Evolutionary conservation across 2,329 filamentous ascomycete species (phyloP), one percentile per base, ranked within the genome.

Genomic region (Paraphaeosphaeria minitans): DNA sequence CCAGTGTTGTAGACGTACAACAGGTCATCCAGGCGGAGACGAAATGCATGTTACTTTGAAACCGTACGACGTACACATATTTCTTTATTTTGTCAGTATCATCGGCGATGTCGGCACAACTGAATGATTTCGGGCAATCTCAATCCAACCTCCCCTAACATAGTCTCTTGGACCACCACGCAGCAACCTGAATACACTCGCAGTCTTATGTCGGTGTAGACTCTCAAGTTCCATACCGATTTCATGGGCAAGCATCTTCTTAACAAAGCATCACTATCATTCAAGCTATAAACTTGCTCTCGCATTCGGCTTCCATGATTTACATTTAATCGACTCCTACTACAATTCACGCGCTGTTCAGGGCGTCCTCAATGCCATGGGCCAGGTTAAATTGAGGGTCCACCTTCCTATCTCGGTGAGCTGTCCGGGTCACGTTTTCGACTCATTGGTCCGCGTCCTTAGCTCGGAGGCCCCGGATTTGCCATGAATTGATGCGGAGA

Each of bases 361-460:
- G 19, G 19, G 41, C 10, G 41, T 22, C 10, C 19, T 43, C 9
- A 19, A 39, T 13, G 39, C 41, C 41, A 43, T 22, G 41, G 12
- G 19, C 41, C 19, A 21, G 41, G 41, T 21, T 8, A 51, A 5
- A 3, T 41, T 41, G 16, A 29, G 29, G 39, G 33, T n/a, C 39
- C 51, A 46, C 51, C 51, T 53, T 37, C 51, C 41, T 45, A 33
- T n/a, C 14, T 46, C 19, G 51, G 51, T 27, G 16, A 35, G 22
- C 14, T 27, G 29, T 19, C 41, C 51, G 51, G 19, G n/a, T 45
- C 51, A 53, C 51, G 41, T 53, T 53, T 35, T n/a, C 27, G 16
- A 46, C n/a, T 45, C 39, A 53, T 53, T 53, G 51, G 51, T 10
- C 24, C 50, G 50, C 37, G 43, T 43, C 35, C 19, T 21, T 43